These are phyloP conservation scores for Entophlyctis helioformis DNA, from an alignment of 192 early-diverging fungal species.

Conservation along the genomic window DNA sequence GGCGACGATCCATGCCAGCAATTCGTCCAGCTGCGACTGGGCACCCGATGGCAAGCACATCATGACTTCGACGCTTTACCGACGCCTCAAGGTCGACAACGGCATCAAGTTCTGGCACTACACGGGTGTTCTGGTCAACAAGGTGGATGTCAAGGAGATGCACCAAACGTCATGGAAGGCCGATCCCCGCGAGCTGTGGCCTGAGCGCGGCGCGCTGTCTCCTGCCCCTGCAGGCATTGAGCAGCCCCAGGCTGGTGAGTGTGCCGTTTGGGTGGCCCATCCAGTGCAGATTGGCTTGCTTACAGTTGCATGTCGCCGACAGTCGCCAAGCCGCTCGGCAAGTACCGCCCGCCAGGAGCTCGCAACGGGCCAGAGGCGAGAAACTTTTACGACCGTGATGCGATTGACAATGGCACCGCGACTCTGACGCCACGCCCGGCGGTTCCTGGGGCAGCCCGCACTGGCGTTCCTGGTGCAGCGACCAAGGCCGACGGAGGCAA, in stretches of 20 bases:
- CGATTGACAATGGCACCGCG: too few relatives aligned
- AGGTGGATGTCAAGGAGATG: constrained; percentile 70
- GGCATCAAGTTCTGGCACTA: constrained; percentile 96
- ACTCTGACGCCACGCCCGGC: too few relatives aligned
- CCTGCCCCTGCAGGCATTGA: constrained; percentile 62
- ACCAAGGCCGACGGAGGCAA: too few relatives aligned
- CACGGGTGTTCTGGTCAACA: constrained; percentile 69
- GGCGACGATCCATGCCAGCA: constrained; percentile 63
- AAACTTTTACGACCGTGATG: too few relatives aligned
- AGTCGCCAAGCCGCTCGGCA: constrained; percentile 28
- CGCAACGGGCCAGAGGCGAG: constrained; percentile 23
- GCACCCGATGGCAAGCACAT: constrained; percentile 85
- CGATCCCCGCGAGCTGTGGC: constrained; percentile 37
- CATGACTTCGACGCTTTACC: constrained; percentile 85
- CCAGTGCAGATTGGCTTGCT: too few relatives aligned
- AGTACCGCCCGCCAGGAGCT: constrained; percentile 36
- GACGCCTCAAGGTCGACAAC: constrained; percentile 93
- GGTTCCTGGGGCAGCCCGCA: too few relatives aligned
- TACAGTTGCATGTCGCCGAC: constrained; percentile 2
- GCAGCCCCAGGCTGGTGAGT: too few relatives aligned
- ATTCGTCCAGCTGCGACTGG: constrained; percentile 83
- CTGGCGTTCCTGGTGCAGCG: too few relatives aligned
- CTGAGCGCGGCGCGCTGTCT: constrained; percentile 64
- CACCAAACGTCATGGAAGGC: constrained; percentile 55
- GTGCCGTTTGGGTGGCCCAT: too few relatives aligned